These are phyloP conservation scores for Austroboletus niveus DNA, from an alignment of 1,284 basidiomycete genomes.

Conservation along the genomic window DNA sequence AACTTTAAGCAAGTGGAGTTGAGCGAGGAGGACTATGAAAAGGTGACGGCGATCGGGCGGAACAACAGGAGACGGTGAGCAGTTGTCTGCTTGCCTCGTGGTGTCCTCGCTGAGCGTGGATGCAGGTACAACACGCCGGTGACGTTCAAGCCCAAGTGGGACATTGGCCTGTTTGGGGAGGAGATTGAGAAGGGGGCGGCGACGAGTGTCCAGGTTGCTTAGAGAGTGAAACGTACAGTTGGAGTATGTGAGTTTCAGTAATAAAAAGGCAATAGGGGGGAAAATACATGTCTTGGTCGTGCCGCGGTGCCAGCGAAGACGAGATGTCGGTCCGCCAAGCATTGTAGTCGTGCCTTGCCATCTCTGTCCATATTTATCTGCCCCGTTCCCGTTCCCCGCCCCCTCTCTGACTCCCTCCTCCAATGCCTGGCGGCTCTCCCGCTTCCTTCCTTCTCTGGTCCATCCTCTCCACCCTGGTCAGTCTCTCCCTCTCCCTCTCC, in stretches of 20 bases:
- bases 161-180: conserved; percentile 68
- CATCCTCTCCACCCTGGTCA: conserved; percentile 59
- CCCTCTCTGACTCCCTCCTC: conserved; percentile 11
- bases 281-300: not conserved
- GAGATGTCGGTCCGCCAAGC: not conserved
- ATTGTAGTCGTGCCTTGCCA: not conserved
- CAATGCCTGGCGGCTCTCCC: conserved; percentile 66
- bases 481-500: conserved; percentile 22
- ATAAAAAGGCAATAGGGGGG: not conserved
- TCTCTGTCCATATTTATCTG: conserved; percentile 13
- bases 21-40: conserved; percentile 59
- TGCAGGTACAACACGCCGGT: conserved; percentile 62
- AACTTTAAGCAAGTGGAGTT: conserved; percentile 74
- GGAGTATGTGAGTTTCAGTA: not conserved
- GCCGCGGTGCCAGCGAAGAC: not conserved
- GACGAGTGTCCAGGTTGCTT: conserved; percentile 45
- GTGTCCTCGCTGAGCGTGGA: not conserved
- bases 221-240: not conserved
- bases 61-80: conserved; percentile 50
- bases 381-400: not conserved
- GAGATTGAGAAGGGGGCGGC: conserved; percentile 53
- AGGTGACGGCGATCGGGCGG: conserved; percentile 53
- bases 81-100: not conserved
- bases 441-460: conserved; percentile 71
- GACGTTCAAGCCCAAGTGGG: conserved; percentile 62